Conservation (phyloP, 139 green algal species). For the Picochlorum sp. region DNA sequence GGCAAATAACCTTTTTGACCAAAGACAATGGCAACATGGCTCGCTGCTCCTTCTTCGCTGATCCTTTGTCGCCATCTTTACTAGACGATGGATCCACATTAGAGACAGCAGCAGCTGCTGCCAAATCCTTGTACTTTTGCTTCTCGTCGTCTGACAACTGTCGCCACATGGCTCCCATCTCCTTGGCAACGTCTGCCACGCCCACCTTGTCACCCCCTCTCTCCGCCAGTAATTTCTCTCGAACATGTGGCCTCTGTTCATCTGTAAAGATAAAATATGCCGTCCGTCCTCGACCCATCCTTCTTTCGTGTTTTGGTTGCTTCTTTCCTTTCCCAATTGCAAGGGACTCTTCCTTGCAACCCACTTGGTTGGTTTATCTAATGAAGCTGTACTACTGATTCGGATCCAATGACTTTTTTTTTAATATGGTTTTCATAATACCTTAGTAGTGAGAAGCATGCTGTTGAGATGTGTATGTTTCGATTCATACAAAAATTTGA, state of each 20-base stretch:
- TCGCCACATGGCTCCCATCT: conserved; percentile 47
- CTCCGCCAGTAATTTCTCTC: conserved; percentile 33
- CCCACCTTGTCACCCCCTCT: conserved; percentile 17
- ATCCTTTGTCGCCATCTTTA: neutral
- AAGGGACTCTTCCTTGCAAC: too few species aligned
- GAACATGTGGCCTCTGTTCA: conserved; percentile 25
- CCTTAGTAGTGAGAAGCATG: too few species aligned
- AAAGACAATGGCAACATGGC: conserved; percentile 38
- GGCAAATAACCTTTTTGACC: conserved; percentile 45
- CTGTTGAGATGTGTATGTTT: too few species aligned
- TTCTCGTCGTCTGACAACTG: conserved; percentile 50
- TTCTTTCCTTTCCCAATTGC: too few species aligned
- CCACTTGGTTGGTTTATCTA: too few species aligned
- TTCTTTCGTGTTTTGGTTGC: neutral
- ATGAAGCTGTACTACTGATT: too few species aligned
- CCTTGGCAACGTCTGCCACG: conserved; percentile 47
- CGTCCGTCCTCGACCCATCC: conserved; percentile 7
- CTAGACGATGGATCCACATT: neutral
- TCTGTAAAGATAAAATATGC: conserved; percentile 47
- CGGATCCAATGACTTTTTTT: too few species aligned
- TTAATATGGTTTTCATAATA: too few species aligned
- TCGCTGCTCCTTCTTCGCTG: neutral
- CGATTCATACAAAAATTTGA: too few species aligned
- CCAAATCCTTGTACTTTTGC: conserved; percentile 33
- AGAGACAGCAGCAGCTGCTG: conserved; percentile 18